Percentiles rank a stretch among this genome's conserved stretches.
Conservation (phyloP, 1,284 basidiomycete species). For the Meira nashicola region DNA sequence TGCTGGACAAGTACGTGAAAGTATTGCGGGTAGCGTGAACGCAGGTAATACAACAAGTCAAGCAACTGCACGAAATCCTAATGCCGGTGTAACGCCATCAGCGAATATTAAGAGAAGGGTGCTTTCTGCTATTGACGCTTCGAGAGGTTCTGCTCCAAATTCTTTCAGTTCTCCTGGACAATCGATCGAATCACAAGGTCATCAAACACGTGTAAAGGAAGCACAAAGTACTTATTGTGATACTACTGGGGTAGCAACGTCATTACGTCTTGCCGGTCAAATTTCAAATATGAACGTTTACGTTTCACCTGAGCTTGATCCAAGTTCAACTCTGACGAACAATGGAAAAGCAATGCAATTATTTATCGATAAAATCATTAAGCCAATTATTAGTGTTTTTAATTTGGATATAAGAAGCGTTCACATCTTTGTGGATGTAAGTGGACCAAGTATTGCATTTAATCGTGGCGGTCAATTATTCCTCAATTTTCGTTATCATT, state of each 20-base stretch:
- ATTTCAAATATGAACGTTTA: slow-evolving; percentile 54
- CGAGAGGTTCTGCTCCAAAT: slow-evolving; percentile 50
- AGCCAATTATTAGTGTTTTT: slow-evolving; percentile 51
- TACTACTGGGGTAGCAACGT: slow-evolving; percentile 45
- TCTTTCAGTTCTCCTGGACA: slow-evolving; percentile 3
- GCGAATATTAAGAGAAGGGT: slow-evolving; percentile 52
- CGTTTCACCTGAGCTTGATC: slow-evolving; percentile 40
- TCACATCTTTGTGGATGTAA: slow-evolving; percentile 79
- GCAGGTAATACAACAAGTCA: background rate
- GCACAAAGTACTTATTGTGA: slow-evolving; percentile 54
- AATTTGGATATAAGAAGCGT: slow-evolving; percentile 61
- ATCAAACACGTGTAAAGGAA: slow-evolving; percentile 52
- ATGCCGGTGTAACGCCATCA: slow-evolving; percentile 42
- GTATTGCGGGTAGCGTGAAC: slow-evolving; percentile 3
- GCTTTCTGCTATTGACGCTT: slow-evolving; percentile 51
- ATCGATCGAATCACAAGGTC: slow-evolving; percentile 49
- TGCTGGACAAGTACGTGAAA: background rate
- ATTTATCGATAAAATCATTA: slow-evolving; percentile 48
- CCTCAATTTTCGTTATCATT: slow-evolving; percentile 76
- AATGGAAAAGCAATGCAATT: slow-evolving; percentile 49
- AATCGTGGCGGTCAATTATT: slow-evolving; percentile 85
- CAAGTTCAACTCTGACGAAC: slow-evolving; percentile 37
- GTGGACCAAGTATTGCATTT: slow-evolving; percentile 83
- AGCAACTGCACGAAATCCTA: slow-evolving; percentile 16
- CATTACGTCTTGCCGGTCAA: slow-evolving; percentile 52